Percentiles rank a stretch among this genome's conserved stretches.
Evolutionary conservation across 1,284 basidiomycete genomes (phyloP).

Genomic region (Pterula multifida): DNA sequence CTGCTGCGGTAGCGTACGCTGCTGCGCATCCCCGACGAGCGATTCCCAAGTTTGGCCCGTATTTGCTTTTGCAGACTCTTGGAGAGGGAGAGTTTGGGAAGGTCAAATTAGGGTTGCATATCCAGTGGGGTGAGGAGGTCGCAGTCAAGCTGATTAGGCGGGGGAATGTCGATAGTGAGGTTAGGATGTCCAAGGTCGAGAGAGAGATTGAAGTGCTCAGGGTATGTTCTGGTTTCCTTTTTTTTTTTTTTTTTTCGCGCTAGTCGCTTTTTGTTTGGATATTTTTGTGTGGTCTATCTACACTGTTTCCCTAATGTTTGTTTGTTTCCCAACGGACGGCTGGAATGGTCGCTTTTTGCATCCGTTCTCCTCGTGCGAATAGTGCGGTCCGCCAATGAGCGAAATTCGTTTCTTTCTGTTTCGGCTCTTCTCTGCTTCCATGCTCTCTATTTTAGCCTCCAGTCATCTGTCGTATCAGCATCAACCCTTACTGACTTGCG

Average conservation of each 20-base stretch:
- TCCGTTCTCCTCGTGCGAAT: too few species aligned
- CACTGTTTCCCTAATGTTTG: slow-evolving; percentile 4
- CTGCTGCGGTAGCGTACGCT: slow-evolving; percentile 77
- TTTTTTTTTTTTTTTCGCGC: slow-evolving; percentile 8
- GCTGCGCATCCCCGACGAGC: slow-evolving; percentile 74
- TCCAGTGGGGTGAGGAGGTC: slow-evolving; percentile 95
- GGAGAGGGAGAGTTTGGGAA: slow-evolving; percentile 99
- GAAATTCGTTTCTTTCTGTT: neutral
- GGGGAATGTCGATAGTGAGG: slow-evolving; percentile 81
- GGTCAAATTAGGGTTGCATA: slow-evolving; percentile 94
- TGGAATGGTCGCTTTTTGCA: too few species aligned
- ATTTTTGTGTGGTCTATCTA: slow-evolving; percentile 4
- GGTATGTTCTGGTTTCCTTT: slow-evolving; percentile 35
- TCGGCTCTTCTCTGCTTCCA: slow-evolving; percentile 3
- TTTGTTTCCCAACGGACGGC: slow-evolving; percentile 6
- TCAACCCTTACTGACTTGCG: slow-evolving; percentile 2
- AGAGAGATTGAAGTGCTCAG: slow-evolving; percentile 95
- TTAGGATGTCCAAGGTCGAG: slow-evolving; percentile 91
- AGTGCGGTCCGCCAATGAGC: too few species aligned
- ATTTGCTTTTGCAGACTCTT: slow-evolving; percentile 88
- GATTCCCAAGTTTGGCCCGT: slow-evolving; percentile 90
- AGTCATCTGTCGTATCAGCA: neutral
- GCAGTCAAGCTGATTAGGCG: slow-evolving; percentile 96
- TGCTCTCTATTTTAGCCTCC: too few species aligned
- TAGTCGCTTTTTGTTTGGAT: slow-evolving; percentile 5